These are phyloP conservation scores for Conoideocrella luteorostrata DNA, from an alignment of 2,329 filamentous ascomycete genomes.

Conservation along the genomic window DNA sequence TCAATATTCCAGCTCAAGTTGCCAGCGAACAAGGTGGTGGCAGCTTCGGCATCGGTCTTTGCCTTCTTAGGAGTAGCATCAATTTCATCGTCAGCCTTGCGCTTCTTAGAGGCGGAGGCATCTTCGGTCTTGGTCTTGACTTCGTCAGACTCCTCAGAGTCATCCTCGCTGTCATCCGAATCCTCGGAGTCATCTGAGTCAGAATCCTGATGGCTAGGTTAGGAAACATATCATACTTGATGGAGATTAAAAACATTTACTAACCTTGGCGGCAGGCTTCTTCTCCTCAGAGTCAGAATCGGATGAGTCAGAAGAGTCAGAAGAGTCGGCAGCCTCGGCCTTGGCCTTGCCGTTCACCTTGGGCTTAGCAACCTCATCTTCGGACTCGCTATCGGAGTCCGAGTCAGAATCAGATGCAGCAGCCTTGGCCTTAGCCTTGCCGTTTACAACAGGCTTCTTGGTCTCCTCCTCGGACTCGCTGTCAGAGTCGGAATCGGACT, in stretches of 20 bases:
- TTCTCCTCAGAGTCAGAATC: conserved; percentile 23
- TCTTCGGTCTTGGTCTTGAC: conserved; percentile 27
- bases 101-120: conserved; percentile 39
- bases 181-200: conserved; percentile 24
- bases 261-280: conserved; percentile 22
- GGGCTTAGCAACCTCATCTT: conserved; percentile 26
- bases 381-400: conserved; percentile 32
- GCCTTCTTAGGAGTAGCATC: conserved; percentile 57
- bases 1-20: conserved; percentile 89
- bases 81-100: conserved; percentile 42
- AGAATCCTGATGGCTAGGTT: background rate
- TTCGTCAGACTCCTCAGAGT: conserved; percentile 29
- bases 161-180: conserved; percentile 23
- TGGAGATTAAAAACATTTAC: conserved; percentile 8
- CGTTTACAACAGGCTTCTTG: conserved; percentile 11
- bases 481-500: conserved; percentile 28
- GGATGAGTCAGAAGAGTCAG: conserved; percentile 19
- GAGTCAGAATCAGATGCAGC: conserved; percentile 17
- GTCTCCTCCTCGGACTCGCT: conserved; percentile 14
- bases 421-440: conserved; percentile 23
- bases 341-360: conserved; percentile 12
- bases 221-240: background rate
- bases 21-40: conserved; percentile 73
- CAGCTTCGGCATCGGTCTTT: conserved; percentile 48
- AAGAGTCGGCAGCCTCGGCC: conserved; percentile 24